These are phyloP conservation scores for Phytophthora podocarpi DNA, from an alignment of 352 stramenopile genomes.

Conservation along the genomic window DNA sequence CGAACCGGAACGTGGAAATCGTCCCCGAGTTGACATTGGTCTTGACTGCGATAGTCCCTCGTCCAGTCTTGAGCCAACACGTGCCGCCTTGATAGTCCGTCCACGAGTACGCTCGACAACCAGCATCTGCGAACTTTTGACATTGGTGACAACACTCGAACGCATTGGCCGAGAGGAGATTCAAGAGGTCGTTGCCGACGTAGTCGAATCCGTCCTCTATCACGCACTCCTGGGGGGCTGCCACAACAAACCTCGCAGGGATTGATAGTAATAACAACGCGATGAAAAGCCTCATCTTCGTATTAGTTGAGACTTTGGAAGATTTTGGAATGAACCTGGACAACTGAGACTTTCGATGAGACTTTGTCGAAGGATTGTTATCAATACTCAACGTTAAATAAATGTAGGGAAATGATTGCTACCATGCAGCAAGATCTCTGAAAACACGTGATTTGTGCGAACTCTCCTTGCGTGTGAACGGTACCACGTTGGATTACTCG, in stretches of 20 bases:
- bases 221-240: slow-evolving; percentile 15
- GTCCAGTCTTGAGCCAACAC: slow-evolving; percentile 63
- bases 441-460: too few species aligned
- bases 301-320: not conserved
- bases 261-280: not conserved
- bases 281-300: slow-evolving; percentile 6
- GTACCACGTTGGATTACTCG: too few species aligned
- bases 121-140: slow-evolving; percentile 2
- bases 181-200: slow-evolving; percentile 42
- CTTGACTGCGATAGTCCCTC: slow-evolving; percentile 29
- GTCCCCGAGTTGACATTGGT: slow-evolving; percentile 28
- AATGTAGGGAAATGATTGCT: slow-evolving; percentile 7
- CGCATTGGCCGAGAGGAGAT: not conserved
- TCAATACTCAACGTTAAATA: not conserved
- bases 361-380: not conserved
- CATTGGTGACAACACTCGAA: slow-evolving; percentile 38
- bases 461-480: too few species aligned
- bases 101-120: slow-evolving; percentile 56
- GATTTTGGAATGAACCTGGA: slow-evolving; percentile 18
- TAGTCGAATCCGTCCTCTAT: slow-evolving; percentile 41
- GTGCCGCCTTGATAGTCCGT: slow-evolving; percentile 47
- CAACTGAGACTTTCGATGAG: not conserved
- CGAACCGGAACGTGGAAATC: slow-evolving; percentile 22
- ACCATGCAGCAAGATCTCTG: too few species aligned
- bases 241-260: not conserved